phyloP scores from a whole-genome alignment of 768 basidiomycete genomes.

The Naematelia aurantialba region DNA sequence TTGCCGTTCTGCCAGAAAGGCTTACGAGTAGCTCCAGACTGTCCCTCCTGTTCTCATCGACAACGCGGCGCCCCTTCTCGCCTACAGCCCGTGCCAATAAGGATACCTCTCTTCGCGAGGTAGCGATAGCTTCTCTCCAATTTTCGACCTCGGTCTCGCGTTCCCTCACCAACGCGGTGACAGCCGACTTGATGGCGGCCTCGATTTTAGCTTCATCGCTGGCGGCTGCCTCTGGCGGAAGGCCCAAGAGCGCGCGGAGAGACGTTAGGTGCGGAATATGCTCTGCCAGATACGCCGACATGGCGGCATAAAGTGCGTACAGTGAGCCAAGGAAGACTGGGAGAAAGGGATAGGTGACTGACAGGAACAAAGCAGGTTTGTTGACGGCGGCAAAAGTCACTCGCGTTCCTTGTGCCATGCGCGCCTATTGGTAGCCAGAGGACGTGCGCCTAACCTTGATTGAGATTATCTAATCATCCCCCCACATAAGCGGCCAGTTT shows the following conservation, averaged over 20 bases:
- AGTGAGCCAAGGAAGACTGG: background rate
- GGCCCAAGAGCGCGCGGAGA: conserved; percentile 76
- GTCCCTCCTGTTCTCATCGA: conserved; percentile 65
- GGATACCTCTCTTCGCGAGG: conserved; percentile 63
- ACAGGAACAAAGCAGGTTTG: too few species aligned
- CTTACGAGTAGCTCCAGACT: conserved; percentile 45
- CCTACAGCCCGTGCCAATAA: conserved; percentile 69
- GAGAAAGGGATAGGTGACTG: background rate
- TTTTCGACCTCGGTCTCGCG: conserved; percentile 72
- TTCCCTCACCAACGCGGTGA: conserved; percentile 67
- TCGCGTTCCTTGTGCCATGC: conserved; percentile 5
- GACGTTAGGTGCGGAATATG: conserved; percentile 79
- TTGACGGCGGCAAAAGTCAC: conserved; percentile 18
- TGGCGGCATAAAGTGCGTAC: conserved; percentile 1
- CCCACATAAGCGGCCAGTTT: background rate
- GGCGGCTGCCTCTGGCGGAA: conserved; percentile 72
- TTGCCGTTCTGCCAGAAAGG: background rate
- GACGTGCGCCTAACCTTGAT: too few species aligned
- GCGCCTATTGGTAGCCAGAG: too few species aligned
- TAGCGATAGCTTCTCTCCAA: conserved; percentile 64
- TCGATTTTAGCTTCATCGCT: conserved; percentile 74
- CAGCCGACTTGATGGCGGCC: conserved; percentile 67
- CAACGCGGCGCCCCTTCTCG: conserved; percentile 54
- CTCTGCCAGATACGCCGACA: conserved; percentile 53
- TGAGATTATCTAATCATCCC: background rate